Evolutionary conservation across 257 asterid species (phyloP).

Genomic region (Nicotiana undulata): DNA sequence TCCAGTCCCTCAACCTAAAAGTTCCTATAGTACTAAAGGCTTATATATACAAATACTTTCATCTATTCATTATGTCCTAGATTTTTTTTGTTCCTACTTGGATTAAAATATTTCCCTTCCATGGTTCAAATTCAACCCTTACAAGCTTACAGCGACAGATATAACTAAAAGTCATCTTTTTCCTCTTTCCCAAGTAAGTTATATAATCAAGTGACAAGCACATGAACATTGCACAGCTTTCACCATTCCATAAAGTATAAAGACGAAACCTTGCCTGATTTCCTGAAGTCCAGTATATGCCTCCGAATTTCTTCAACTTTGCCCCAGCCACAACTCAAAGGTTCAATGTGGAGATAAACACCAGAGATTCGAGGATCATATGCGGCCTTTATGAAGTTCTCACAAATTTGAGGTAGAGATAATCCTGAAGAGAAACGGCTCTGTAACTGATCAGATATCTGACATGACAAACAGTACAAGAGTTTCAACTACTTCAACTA

Average conservation of each 20-base stretch:
- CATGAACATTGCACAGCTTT: background rate
- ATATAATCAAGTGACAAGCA: background rate
- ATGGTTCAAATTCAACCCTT: background rate
- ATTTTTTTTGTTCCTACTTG: background rate
- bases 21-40: background rate
- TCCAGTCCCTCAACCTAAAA: background rate
- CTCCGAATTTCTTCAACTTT: conserved; percentile 93
- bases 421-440: conserved; percentile 91
- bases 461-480: conserved; percentile 19
- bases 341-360: conserved; percentile 85
- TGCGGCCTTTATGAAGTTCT: conserved; percentile 86
- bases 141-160: background rate
- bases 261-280: conserved; percentile 54
- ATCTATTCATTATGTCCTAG: background rate
- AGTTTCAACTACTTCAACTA: conserved; percentile 5
- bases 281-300: conserved; percentile 76
- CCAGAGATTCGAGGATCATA: conserved; percentile 96
- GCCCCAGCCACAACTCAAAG: conserved; percentile 91
- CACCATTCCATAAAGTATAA: background rate
- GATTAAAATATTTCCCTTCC: background rate
- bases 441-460: conserved; percentile 97
- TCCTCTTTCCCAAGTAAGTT: background rate
- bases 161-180: background rate
- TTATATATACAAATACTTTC: background rate
- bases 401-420: conserved; percentile 91